Evolutionary conservation across 1,284 basidiomycete species (phyloP), one percentile per base, ranked within the genome.

Genomic region (Cryptococcus sp.): DNA sequence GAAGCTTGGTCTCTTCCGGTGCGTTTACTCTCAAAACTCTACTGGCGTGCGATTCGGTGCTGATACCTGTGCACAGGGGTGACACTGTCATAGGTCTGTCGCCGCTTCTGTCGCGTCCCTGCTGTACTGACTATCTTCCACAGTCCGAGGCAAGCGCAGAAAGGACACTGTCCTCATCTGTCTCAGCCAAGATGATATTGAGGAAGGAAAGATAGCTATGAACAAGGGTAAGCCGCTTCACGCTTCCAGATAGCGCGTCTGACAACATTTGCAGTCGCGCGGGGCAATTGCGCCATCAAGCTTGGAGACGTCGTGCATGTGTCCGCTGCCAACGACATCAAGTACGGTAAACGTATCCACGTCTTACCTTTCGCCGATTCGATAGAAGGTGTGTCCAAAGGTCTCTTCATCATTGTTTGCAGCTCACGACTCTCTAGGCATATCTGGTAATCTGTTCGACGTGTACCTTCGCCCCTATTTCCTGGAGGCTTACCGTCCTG

Each of bases 391-490:
- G 39, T 52, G 71, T 59, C n/a, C 16, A 6, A 23, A 16, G 7
- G 5, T 31, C 25, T 19, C 19, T 5, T 44, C n/a, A 3, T 7
- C 25, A 38, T 6, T 10, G 38, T 3, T 23, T 46, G 49, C 50
- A 8, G 45, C 57, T 59, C 17, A 54, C 42, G n/a, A 44, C 13
- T 45, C 17, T 19, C 3, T 59, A 80, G 80, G 84, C 69, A 84
- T 99, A 51, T 95, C 93, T 67, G 96, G 96, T 38, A 99, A 99
- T 82, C 86, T 99, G 66, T 99, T 99, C 72, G 96, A 99, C 74
- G 94, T 99, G 50, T 99, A 95, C 81, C 87, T 99, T 66, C 97
- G 85, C 83, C 96, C 95, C 0, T 99, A 99, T 81, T 99, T 99
- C 88, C 86, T 99, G n/a, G 96, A 99, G 81, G 88, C 75, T 5